Evolutionary conservation across 371 early-diverging fungal species (phyloP), one percentile per base, ranked within the genome.

Genomic region (Mortierella polycephala): DNA sequence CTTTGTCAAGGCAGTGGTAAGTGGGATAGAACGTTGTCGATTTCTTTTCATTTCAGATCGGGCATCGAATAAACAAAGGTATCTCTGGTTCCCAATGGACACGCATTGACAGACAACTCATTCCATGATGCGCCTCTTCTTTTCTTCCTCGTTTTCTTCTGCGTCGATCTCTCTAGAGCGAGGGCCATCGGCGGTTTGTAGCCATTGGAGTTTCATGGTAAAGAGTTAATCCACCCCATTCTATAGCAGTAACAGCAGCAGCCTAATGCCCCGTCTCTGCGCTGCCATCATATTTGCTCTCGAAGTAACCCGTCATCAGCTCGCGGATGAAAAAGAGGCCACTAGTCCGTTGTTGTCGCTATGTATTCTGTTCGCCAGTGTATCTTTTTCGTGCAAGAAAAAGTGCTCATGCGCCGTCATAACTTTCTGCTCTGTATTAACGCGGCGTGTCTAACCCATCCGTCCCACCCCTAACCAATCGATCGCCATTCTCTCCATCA

Each of bases 1-100:
- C 1, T 89, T 90, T 75, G 88, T 89, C 13, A 94, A 95, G 69
- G 96, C 95, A 30, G 87, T 95, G 57, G 90, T 90, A 87, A 81
- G 87, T 59, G 13, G 14, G 30, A 6, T 21, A 13, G n/a, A 41
- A 40, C 39, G 3, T 20, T 51, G 39, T 47, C 16, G 23, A 8
- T 52, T 50, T 18, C 11, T 45, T 46, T 21, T 53, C n/a, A 30
- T 11, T 40, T 5, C 70, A 69, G 55, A 69, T 62, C 60, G 64
- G 58, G 46, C 67, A n/a, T 30, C 30, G 30, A 30, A 30, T 30
- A 30, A 30, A 30, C 30, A 30, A 30, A 30, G 30, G 30, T 30
- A 30, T 30, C 30, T 30, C 30, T 30, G 30, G 2, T 30, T 30
- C 4, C 4, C 30, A 30, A 2, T 30, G 30, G 30, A 30, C 30